phyloP scores from a whole-genome alignment of 208 protist species.

The Entamoeba dispar region DNA sequence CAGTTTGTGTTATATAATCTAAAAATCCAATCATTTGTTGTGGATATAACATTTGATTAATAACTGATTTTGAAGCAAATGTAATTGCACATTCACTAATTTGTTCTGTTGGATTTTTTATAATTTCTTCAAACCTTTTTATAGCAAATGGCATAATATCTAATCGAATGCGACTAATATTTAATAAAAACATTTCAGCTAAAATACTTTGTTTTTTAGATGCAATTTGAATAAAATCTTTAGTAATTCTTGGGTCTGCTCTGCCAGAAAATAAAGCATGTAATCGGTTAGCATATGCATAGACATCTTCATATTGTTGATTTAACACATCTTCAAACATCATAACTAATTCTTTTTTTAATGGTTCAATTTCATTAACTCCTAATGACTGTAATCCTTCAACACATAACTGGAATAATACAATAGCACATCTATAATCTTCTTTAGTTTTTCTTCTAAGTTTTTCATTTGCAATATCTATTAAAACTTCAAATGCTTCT shows the following conservation, averaged over 20 bases:
- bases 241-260: background rate
- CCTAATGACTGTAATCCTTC: background rate
- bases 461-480: background rate
- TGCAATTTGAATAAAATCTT: background rate
- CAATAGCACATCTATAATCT: background rate
- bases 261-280: background rate
- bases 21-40: background rate
- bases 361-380: background rate
- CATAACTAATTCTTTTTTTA: background rate
- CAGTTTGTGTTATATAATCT: background rate
- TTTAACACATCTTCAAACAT: background rate
- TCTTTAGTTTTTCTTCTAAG: background rate
- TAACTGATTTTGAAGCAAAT: background rate
- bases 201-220: background rate
- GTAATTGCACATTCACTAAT: background rate
- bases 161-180: background rate
- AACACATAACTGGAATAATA: background rate
- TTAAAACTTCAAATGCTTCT: background rate
- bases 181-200: background rate
- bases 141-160: background rate
- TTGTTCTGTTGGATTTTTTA: background rate
- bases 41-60: background rate
- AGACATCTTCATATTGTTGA: background rate
- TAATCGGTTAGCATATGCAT: background rate
- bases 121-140: background rate